A percentile compares a stretch with the other conserved stretches of the same genome.
These are phyloP conservation scores for Pecoramyces ruminantium DNA, from an alignment of 192 early-diverging fungal species.

Conservation along the genomic window DNA sequence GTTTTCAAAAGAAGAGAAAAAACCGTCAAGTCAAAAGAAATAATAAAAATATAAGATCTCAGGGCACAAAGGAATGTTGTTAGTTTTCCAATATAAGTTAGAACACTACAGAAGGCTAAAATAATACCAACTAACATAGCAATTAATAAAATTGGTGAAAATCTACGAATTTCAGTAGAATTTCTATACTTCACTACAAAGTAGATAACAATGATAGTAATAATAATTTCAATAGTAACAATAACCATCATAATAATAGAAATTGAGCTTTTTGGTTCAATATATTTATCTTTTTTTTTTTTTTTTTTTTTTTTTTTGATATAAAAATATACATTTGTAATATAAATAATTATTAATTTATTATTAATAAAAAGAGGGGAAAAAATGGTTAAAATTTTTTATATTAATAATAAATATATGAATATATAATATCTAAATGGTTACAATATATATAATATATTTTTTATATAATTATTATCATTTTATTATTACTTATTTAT, in stretches of 20 bases:
- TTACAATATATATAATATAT: no score
- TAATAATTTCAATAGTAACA: neutral
- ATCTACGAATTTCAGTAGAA: neutral
- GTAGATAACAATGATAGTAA: neutral
- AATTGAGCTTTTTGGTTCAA: neutral
- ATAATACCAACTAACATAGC: neutral
- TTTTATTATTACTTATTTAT: no score
- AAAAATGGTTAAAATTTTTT: no score
- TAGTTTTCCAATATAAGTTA: neutral
- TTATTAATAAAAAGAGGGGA: no score
- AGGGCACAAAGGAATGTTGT: neutral
- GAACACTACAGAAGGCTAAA: neutral
- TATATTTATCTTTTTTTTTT: neutral
- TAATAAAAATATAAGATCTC: neutral
- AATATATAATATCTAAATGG: no score
- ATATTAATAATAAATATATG: no score
- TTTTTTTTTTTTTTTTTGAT: no score
- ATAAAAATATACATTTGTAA: no score
- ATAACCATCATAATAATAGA: neutral
- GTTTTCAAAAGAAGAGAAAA: neutral
- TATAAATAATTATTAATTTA: no score
- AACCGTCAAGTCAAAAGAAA: neutral
- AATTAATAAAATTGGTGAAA: neutral
- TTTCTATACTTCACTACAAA: neutral
- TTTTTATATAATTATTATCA: no score